Percentiles rank a stretch among this genome's conserved stretches.
Conservation (phyloP, 768 basidiomycete genomes). For the Tylopilus sp. region DNA sequence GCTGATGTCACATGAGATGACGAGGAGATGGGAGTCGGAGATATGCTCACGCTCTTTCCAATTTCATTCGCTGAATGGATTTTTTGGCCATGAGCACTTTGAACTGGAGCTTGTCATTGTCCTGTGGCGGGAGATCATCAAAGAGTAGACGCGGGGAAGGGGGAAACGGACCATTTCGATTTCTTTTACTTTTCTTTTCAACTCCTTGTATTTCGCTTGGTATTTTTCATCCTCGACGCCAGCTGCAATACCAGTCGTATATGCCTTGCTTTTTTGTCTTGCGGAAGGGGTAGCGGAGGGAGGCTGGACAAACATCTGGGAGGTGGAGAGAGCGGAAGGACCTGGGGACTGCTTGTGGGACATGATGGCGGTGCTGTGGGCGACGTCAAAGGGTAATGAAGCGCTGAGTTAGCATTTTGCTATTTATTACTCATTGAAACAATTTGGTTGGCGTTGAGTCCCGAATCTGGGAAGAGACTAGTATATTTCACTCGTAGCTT, state of each 20-base stretch:
- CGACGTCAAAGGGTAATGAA: conserved; percentile 34
- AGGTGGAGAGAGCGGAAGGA: conserved; percentile 40
- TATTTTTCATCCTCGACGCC: conserved; percentile 86
- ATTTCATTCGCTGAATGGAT: conserved; percentile 81
- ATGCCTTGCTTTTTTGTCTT: conserved; percentile 48
- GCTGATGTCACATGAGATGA: conserved; percentile 37
- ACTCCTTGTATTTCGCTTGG: conserved; percentile 82
- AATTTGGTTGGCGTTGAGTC: conserved; percentile 27
- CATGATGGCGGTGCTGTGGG: conserved; percentile 51
- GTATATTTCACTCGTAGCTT: neutral
- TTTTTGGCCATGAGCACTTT: conserved; percentile 77
- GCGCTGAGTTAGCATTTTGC: conserved; percentile 23
- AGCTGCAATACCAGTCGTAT: conserved; percentile 63
- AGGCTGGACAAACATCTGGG: conserved; percentile 35
- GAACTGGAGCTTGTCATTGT: conserved; percentile 85
- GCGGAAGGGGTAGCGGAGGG: conserved; percentile 28
- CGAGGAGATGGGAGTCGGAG: conserved; percentile 17
- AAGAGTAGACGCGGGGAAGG: neutral
- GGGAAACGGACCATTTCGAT: conserved; percentile 65
- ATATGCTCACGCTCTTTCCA: conserved; percentile 78
- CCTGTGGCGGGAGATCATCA: conserved; percentile 41
- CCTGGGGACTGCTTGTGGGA: conserved; percentile 60
- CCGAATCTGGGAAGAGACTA: conserved; percentile 13
- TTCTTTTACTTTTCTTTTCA: conserved; percentile 85
- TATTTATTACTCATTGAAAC: conserved; percentile 30